Evolutionary conservation across 305 asterid species (phyloP).

Genomic region (Fraxinus ornus): DNA sequence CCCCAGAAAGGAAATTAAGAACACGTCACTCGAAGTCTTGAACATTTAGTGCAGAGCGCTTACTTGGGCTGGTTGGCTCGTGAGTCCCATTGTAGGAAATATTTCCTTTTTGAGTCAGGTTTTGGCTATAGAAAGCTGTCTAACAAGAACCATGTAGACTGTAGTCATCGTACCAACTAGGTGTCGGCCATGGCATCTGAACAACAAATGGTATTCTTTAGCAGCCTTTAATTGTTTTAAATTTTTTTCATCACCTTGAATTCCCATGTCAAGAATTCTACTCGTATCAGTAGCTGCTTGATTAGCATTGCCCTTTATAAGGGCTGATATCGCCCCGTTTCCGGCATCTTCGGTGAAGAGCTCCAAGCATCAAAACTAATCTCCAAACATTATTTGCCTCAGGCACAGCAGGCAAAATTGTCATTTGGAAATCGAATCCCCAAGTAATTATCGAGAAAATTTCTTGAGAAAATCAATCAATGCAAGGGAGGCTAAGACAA

Average conservation of each 20-base stretch:
- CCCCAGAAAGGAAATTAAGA: slow-evolving; percentile 3
- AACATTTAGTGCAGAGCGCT: slow-evolving; percentile 6
- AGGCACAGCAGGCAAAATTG: slow-evolving; percentile 1
- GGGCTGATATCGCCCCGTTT: slow-evolving; percentile 24
- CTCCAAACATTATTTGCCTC: slow-evolving; percentile 24
- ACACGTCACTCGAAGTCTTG: slow-evolving; percentile 3
- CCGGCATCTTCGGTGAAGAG: slow-evolving; percentile 22
- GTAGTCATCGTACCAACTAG: slow-evolving; percentile 22
- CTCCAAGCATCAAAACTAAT: slow-evolving; percentile 22
- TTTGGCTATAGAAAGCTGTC: slow-evolving; percentile 1
- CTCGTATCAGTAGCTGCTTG: slow-evolving; percentile 23
- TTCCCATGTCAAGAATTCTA: slow-evolving; percentile 13
- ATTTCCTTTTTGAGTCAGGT: slow-evolving; percentile 9
- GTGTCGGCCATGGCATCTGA: slow-evolving; percentile 23
- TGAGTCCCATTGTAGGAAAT: slow-evolving; percentile 11
- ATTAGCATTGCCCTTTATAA: slow-evolving; percentile 9
- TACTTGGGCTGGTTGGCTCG: background rate
- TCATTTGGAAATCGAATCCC: background rate
- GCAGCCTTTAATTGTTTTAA: slow-evolving; percentile 1
- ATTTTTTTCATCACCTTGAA: slow-evolving; percentile 9
- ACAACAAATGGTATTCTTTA: slow-evolving; percentile 16
- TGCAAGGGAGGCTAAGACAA: background rate
- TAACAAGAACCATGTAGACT: slow-evolving; percentile 21
- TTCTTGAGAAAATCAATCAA: background rate
- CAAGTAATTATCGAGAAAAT: background rate